phyloP scores from a whole-genome alignment of 2,329 filamentous ascomycete species.

The Arthroderma sp. region DNA sequence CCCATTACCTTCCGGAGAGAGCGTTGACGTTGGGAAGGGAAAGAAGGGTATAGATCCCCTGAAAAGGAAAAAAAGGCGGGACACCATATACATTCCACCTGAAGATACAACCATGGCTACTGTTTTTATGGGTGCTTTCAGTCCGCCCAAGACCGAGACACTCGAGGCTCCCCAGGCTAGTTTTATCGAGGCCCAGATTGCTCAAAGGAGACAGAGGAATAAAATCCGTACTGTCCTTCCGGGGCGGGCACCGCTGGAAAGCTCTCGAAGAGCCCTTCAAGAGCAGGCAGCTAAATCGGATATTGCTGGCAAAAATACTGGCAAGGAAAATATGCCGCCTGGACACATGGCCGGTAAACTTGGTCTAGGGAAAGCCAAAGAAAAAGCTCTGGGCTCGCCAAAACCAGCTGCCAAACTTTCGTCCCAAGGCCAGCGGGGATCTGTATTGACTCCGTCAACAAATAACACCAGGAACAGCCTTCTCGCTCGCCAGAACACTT shows the following conservation, averaged over 20 bases:
- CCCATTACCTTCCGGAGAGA: conserved; percentile 7
- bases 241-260: conserved; percentile 35
- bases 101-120: conserved; percentile 30
- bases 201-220: conserved; percentile 18
- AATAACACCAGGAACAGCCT: no score
- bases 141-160: conserved; percentile 22
- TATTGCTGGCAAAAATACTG: conserved; percentile 40
- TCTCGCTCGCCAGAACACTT: no score
- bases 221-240: conserved; percentile 10
- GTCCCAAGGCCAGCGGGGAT: no score
- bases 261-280: conserved; percentile 27
- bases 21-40: conserved; percentile 6
- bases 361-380: no score
- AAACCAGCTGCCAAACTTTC: no score
- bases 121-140: conserved; percentile 32
- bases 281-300: conserved; percentile 31
- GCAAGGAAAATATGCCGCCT: conserved; percentile 52
- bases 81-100: conserved; percentile 30
- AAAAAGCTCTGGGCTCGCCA: no score
- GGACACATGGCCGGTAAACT: conserved; percentile 15
- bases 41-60: conserved; percentile 11
- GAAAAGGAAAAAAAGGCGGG: conserved; percentile 22
- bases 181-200: conserved; percentile 22
- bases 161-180: conserved; percentile 17
- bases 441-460: no score